phyloP scores from a whole-genome alignment of 2,329 filamentous ascomycete species.

The Dothiorella sarmentorum region DNA sequence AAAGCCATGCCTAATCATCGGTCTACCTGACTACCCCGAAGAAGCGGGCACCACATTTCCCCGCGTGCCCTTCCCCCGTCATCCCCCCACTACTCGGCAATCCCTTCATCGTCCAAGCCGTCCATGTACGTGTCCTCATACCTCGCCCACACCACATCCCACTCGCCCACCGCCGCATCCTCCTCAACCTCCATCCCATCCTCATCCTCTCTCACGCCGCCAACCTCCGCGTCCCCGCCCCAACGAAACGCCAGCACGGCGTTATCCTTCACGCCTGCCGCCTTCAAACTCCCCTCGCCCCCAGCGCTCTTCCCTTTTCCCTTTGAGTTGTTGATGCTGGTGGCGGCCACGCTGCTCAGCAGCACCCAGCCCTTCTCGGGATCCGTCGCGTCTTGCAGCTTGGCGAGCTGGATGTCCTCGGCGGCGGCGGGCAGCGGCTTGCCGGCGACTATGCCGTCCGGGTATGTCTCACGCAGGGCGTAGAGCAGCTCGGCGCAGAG shows the following conservation, averaged over 20 bases:
- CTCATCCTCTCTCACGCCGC: slow-evolving; percentile 2
- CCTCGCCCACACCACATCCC: slow-evolving; percentile 35
- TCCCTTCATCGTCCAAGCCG: slow-evolving; percentile 25
- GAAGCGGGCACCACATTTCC: neutral
- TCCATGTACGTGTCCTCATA: slow-evolving; percentile 34
- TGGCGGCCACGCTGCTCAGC: slow-evolving; percentile 25
- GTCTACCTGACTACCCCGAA: neutral
- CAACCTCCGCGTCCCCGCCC: slow-evolving; percentile 20
- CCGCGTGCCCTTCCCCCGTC: neutral
- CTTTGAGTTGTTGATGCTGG: slow-evolving; percentile 24
- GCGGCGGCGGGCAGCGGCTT: slow-evolving; percentile 38
- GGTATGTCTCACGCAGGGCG: slow-evolving; percentile 40
- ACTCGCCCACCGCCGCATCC: slow-evolving; percentile 23
- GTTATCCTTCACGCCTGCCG: slow-evolving; percentile 34
- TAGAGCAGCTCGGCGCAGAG: slow-evolving; percentile 42
- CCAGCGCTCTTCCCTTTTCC: slow-evolving; percentile 17
- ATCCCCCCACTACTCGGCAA: neutral
- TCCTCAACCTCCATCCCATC: slow-evolving; percentile 19
- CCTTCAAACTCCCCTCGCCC: slow-evolving; percentile 33
- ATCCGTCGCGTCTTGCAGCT: slow-evolving; percentile 40
- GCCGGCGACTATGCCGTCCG: slow-evolving; percentile 31
- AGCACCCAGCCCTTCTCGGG: slow-evolving; percentile 40
- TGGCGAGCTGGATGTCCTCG: slow-evolving; percentile 41
- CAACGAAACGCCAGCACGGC: slow-evolving; percentile 37
- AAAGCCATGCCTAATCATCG: neutral